phyloP scores from a whole-genome alignment of 225 moss, liverwort and hornwort species.

The Neckera pumila region DNA sequence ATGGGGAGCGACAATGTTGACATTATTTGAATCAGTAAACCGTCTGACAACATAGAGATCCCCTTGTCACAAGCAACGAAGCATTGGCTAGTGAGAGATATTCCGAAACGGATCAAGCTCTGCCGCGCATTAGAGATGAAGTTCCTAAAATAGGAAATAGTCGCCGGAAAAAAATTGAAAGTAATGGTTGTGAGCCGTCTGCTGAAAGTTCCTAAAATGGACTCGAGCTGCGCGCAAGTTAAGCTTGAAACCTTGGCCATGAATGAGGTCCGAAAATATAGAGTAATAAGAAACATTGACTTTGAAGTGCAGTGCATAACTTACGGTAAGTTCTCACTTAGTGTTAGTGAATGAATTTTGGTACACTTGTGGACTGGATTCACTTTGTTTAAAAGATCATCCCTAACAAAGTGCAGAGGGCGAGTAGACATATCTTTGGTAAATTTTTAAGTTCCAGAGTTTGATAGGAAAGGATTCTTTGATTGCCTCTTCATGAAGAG shows the following conservation, averaged over 20 bases:
- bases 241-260: neutral
- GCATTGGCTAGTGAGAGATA: neutral
- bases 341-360: neutral
- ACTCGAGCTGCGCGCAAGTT: neutral
- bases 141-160: neutral
- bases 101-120: neutral
- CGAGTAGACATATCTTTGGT: neutral
- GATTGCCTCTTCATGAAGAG: neutral
- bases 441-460: neutral
- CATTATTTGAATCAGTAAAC: neutral
- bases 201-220: neutral
- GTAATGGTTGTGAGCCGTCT: neutral
- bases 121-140: neutral
- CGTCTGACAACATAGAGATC: neutral
- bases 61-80: neutral
- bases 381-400: neutral
- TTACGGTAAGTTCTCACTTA: neutral
- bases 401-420: no score
- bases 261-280: neutral
- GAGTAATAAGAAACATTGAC: neutral
- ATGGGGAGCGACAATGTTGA: no score
- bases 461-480: neutral
- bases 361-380: neutral
- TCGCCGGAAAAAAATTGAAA: neutral
- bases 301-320: neutral